Base-by-base conservation (phyloP, 1,284 basidiomycete genomes). In the Malassezia globosa region DNA sequence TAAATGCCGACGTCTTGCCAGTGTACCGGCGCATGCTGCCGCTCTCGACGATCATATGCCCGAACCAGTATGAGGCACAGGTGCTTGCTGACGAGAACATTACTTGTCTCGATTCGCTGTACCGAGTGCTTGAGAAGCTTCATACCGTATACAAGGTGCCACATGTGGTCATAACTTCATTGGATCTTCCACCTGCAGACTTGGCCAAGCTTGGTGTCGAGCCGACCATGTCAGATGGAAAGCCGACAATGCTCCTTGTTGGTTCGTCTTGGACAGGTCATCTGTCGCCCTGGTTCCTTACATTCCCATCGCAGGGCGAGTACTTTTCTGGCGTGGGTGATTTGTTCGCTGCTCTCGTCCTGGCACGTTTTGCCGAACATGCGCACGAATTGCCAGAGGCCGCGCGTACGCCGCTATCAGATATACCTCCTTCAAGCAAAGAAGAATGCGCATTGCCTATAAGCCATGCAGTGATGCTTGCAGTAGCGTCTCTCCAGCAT, bases 11-110 rank as follows among this genome's bases (percentile, higher is more conserved):
- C 56, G 87, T 90, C 5, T 78, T 97, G 46, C 87, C 89, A 0
- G 79, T 89, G 39, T 97, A 99, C 75, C 80, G 82, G 43, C 61
- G 70, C 16, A 80, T 97, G 73, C 77, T 99, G 2, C 77, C 79
- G 14, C 74, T 83, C 19, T 82, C 90, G 1, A 87, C 85, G 0
- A 83, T 96, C 48, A 92, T 95, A 58, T 90, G 92, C 0, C 92
- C 92, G 0, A 99, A 99, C 70, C 94, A 90, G 79, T 99, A 92
- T 59, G 94, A 99, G 75, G 85, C 85, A 47, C 89, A 96, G 87
- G 46, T 44, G 1, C 37, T 63, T n/a, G 55, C 56, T 0, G 60
- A 49, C 1, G 39, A 52, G 25, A 54, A 80, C 45, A 81, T 96
- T 38, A 77, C 75, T 10, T 81, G 83, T 50, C 66, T 83, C 1